Evolutionary conservation across 2,329 filamentous ascomycete genomes (phyloP).

Genomic region (Colletotrichum kahawae): DNA sequence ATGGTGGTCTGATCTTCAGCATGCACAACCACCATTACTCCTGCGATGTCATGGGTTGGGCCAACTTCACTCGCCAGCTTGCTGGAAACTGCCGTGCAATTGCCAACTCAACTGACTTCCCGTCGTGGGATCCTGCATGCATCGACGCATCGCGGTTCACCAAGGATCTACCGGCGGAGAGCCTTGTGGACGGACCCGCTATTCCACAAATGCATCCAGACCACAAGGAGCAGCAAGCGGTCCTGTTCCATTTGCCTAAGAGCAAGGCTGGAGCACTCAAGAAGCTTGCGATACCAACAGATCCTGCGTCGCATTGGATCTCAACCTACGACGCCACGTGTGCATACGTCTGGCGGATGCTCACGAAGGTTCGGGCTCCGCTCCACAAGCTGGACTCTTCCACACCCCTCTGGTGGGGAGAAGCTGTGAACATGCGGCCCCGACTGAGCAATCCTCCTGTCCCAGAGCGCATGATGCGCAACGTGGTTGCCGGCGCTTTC

Average conservation of each 20-base stretch:
- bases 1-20: constrained; percentile 43
- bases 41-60: constrained; percentile 48
- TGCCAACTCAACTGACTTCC: constrained; percentile 30
- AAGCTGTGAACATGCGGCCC: neutral
- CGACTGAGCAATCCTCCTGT: neutral
- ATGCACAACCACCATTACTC: constrained; percentile 47
- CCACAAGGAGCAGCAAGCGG: constrained; percentile 17
- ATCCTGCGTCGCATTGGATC: constrained; percentile 40
- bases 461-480: neutral
- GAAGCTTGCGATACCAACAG: constrained; percentile 27
- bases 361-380: constrained; percentile 37
- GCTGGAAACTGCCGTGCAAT: constrained; percentile 46
- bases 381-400: constrained; percentile 24
- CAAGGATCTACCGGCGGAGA: constrained; percentile 29
- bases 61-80: constrained; percentile 40
- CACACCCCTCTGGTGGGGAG: neutral
- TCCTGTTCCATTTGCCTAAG: neutral
- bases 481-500: neutral
- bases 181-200: constrained; percentile 35
- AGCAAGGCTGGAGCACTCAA: neutral
- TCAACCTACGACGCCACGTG: constrained; percentile 49
- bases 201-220: constrained; percentile 31
- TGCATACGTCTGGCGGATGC: constrained; percentile 44
- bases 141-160: constrained; percentile 39
- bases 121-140: constrained; percentile 37